Evolutionary conservation across 257 asterid species (phyloP).

Genomic region (Solanum peruvianum): DNA sequence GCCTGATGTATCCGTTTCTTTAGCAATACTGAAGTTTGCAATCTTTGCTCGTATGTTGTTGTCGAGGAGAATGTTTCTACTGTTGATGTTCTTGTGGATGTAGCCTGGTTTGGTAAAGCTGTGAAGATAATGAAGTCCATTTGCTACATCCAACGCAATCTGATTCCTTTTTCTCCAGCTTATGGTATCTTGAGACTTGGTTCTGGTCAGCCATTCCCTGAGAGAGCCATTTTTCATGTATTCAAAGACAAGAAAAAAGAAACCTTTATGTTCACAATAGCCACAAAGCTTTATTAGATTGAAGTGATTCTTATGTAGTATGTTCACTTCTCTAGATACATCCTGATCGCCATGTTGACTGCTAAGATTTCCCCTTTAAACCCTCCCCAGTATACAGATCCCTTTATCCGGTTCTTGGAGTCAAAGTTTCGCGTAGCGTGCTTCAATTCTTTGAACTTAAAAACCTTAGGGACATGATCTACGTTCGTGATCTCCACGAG

Average conservation of each 20-base stretch:
- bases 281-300: constrained; percentile 47
- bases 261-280: constrained; percentile 25
- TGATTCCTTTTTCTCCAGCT: constrained; percentile 25
- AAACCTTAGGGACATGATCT: constrained; percentile 21
- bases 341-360: constrained; percentile 20
- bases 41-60: constrained; percentile 51
- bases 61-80: constrained; percentile 42
- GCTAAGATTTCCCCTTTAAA: constrained; percentile 26
- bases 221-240: constrained; percentile 55
- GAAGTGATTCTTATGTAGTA: constrained; percentile 41
- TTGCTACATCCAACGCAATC: constrained; percentile 52
- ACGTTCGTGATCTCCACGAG: constrained; percentile 28
- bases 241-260: constrained; percentile 37
- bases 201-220: constrained; percentile 31
- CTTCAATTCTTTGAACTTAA: constrained; percentile 23
- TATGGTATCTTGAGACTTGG: neutral
- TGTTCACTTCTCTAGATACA: constrained; percentile 28
- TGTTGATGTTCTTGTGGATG: constrained; percentile 32
- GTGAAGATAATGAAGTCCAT: constrained; percentile 65
- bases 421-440: constrained; percentile 25
- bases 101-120: constrained; percentile 39
- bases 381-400: constrained; percentile 28
- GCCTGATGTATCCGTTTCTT: constrained; percentile 11
- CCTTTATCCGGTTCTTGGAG: constrained; percentile 25
- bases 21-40: constrained; percentile 38